Conservation (phyloP, 2,329 filamentous ascomycete genomes). For the Calonectria crousiana region DNA sequence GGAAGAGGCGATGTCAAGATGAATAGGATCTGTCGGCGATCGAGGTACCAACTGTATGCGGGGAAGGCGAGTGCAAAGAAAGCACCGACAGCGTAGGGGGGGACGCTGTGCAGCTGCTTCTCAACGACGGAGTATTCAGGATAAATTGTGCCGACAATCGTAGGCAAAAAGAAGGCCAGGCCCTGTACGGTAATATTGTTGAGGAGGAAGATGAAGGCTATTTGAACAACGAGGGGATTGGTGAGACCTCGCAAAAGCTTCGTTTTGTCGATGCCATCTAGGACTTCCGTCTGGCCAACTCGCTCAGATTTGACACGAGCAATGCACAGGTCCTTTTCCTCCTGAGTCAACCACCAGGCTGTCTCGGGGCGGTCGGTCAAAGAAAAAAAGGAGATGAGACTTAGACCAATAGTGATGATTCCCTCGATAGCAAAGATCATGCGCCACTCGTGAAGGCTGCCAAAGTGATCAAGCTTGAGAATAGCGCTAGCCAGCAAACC, state of each 20-base stretch:
- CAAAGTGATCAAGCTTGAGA: slow-evolving; percentile 68
- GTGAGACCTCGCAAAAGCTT: slow-evolving; percentile 72
- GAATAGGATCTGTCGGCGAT: slow-evolving; percentile 68
- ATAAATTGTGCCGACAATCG: slow-evolving; percentile 75
- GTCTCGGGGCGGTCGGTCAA: slow-evolving; percentile 76
- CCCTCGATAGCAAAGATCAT: slow-evolving; percentile 81
- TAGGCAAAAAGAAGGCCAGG: slow-evolving; percentile 74
- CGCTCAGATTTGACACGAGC: slow-evolving; percentile 71
- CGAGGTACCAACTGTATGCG: slow-evolving; percentile 67
- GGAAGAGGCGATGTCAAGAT: slow-evolving; percentile 67
- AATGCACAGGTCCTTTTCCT: slow-evolving; percentile 74
- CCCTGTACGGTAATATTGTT: slow-evolving; percentile 77
- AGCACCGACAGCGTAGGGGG: slow-evolving; percentile 72
- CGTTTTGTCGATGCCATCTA: slow-evolving; percentile 69
- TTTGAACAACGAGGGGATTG: slow-evolving; percentile 67
- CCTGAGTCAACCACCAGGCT: slow-evolving; percentile 71
- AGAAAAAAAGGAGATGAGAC: slow-evolving; percentile 70
- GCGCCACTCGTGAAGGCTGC: slow-evolving; percentile 68
- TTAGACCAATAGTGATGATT: slow-evolving; percentile 66
- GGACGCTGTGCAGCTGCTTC: slow-evolving; percentile 74
- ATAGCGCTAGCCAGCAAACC: slow-evolving; percentile 74
- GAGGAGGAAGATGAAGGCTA: slow-evolving; percentile 70
- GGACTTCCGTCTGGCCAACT: slow-evolving; percentile 68
- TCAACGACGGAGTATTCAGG: slow-evolving; percentile 66
- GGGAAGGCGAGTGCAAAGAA: slow-evolving; percentile 71